Percentiles rank a stretch among this genome's conserved stretches.
Evolutionary conservation across 176 grass and related monocot genomes (phyloP).

Genomic region (Eleusine indica): DNA sequence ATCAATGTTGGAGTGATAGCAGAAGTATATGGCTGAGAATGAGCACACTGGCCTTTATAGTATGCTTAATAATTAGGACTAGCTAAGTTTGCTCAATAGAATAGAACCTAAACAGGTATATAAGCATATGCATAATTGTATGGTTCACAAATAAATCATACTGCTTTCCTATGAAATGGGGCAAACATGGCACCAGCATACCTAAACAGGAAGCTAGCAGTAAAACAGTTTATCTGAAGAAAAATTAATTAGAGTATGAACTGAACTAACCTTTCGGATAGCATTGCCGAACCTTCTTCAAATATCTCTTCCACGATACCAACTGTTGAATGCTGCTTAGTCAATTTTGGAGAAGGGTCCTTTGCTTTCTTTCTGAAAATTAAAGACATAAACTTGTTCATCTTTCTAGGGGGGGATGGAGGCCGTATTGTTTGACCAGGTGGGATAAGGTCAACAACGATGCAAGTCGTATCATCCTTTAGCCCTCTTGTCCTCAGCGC

Average conservation of each 20-base stretch:
- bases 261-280: slow-evolving; percentile 74
- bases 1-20: background rate
- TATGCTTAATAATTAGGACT: slow-evolving; percentile 5
- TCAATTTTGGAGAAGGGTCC: slow-evolving; percentile 65
- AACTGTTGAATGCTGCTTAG: slow-evolving; percentile 69
- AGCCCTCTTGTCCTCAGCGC: slow-evolving; percentile 88
- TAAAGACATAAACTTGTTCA: slow-evolving; percentile 80
- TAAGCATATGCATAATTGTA: background rate
- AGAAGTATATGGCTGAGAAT: background rate
- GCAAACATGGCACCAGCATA: background rate
- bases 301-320: slow-evolving; percentile 84
- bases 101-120: background rate
- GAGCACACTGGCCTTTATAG: background rate
- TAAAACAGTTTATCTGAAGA: background rate
- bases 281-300: slow-evolving; percentile 98
- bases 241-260: slow-evolving; percentile 8
- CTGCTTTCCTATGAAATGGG: background rate
- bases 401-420: slow-evolving; percentile 77
- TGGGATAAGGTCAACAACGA: slow-evolving; percentile 90
- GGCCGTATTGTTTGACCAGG: slow-evolving; percentile 63
- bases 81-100: background rate
- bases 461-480: slow-evolving; percentile 96
- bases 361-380: slow-evolving; percentile 76
- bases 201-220: background rate
- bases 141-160: slow-evolving; percentile 11